Base-by-base conservation (phyloP, 768 basidiomycete species). In the Hortiboletus flavorubellus region DNA sequence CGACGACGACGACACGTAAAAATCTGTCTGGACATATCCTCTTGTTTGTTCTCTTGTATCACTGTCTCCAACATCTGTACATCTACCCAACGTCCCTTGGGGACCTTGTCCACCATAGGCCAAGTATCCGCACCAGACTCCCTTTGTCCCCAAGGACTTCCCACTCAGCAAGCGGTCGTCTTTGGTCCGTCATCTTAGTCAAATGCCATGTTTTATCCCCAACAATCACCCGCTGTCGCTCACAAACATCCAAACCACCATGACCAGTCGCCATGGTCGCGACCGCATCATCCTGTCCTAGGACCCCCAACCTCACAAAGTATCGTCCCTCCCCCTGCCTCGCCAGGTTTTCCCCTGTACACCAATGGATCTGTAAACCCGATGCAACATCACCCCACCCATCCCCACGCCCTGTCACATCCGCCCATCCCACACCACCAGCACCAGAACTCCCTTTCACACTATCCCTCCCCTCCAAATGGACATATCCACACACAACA, bases 201-300 rank as follows among this genome's bases (percentile, higher is more conserved):
- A 71, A 71, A 79, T 79, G 79, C 78, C 58, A 91, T 91, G 88
- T 91, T 89, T 76, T 91, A 88, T 73, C 79, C 88, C 66, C 88
- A 89, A 69, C 88, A 89, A 72, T 90, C 89, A 61, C 89, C 89
- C 67, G 87, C 83, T 67, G 84, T 91, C 67, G 76, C 80, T 60
- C 88, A 87, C 77, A 90, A 90, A 68, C 79, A 89, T 62, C 75
- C 86, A 62, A 81, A 76, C 57, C 87, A 86, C 67, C 86, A 87
- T 70, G 88, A 90, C 74, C 87, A 86, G 75, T 79, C 80, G 23
- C 80, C 85, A 46, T 91, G 89, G 89, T 75, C 78, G 40, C 79
- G 86, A 30, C 71, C 81, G 31, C 86, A 87, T 65, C 83, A 77
- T 44, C 81, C 71, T 61, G 83, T 66, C 68, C 83, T 77, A 68